phyloP scores from a whole-genome alignment of 139 green algal species.

The Raphidocelis subcapitata region DNA sequence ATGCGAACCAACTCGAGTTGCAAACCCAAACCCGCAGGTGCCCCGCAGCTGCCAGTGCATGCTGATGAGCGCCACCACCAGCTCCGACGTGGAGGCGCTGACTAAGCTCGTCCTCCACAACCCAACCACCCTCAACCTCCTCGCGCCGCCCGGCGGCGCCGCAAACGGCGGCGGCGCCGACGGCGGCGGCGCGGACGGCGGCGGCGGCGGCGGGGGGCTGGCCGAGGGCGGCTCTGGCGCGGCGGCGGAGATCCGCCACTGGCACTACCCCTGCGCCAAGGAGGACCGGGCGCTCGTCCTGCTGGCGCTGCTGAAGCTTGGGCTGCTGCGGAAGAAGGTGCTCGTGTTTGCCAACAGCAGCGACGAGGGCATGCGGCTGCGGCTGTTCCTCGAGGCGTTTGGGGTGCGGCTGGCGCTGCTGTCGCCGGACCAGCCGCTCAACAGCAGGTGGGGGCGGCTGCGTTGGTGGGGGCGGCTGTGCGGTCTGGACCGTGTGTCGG shows the following conservation, averaged over 20 bases:
- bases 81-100: constrained; percentile 73
- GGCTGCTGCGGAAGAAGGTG: constrained; percentile 77
- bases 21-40: constrained; percentile 37
- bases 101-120: constrained; percentile 90
- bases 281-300: constrained; percentile 67
- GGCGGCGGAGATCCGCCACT: constrained; percentile 61
- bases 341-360: constrained; percentile 93
- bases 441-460: too few relatives aligned
- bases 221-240: constrained; percentile 18
- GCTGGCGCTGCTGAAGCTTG: constrained; percentile 81
- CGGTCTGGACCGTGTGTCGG: too few relatives aligned
- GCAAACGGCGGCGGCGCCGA: background rate
- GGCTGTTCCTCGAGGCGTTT: constrained; percentile 95
- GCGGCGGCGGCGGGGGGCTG: background rate
- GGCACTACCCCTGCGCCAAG: constrained; percentile 25
- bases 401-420: constrained; percentile 80
- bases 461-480: too few relatives aligned
- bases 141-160: constrained; percentile 5
- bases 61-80: constrained; percentile 90
- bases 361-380: constrained; percentile 60
- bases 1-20: too few relatives aligned
- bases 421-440: constrained; percentile 84
- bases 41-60: constrained; percentile 88
- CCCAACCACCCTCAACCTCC: constrained; percentile 79
- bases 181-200: constrained; percentile 10